These are phyloP conservation scores for Aspergillus campestris DNA, from an alignment of 495 filamentous ascomycete genomes.

Conservation along the genomic window DNA sequence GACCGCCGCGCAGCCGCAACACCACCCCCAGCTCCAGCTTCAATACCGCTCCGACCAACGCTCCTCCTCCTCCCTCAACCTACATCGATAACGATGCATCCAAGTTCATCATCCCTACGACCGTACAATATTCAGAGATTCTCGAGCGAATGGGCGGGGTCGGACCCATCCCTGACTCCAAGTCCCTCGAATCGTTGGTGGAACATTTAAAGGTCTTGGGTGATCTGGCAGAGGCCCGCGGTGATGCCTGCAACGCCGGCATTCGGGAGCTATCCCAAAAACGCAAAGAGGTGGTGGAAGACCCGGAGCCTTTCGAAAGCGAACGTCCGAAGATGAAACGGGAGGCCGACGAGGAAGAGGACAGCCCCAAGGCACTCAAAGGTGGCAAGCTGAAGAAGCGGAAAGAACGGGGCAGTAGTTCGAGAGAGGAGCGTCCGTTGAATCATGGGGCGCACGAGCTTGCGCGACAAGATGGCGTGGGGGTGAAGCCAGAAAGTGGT, in stretches of 20 bases:
- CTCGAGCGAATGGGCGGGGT: slow-evolving; percentile 57
- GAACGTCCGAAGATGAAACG: slow-evolving; percentile 43
- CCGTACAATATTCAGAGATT: slow-evolving; percentile 61
- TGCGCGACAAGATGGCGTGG: slow-evolving; percentile 58
- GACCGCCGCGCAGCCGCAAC: slow-evolving; percentile 75
- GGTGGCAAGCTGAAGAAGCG: slow-evolving; percentile 42
- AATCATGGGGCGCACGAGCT: slow-evolving; percentile 55
- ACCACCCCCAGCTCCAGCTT: slow-evolving; percentile 65
- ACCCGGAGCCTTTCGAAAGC: slow-evolving; percentile 33
- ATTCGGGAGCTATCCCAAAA: slow-evolving; percentile 62
- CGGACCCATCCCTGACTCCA: slow-evolving; percentile 64
- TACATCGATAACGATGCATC: slow-evolving; percentile 56
- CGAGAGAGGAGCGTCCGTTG: slow-evolving; percentile 49
- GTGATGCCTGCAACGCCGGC: slow-evolving; percentile 56
- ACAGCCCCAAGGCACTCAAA: slow-evolving; percentile 36
- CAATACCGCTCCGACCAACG: slow-evolving; percentile 38
- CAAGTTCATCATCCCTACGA: slow-evolving; percentile 49
- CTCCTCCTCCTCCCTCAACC: slow-evolving; percentile 42
- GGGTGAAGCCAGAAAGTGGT: slow-evolving; percentile 52
- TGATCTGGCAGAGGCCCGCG: slow-evolving; percentile 56
- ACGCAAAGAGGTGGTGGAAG: slow-evolving; percentile 52
- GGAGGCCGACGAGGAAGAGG: slow-evolving; percentile 48
- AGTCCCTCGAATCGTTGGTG: slow-evolving; percentile 59
- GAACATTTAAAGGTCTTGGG: slow-evolving; percentile 57
- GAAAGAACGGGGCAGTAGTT: slow-evolving; percentile 40